Evolutionary conservation across 768 basidiomycete species (phyloP), one percentile per base, ranked within the genome.

Genomic region (Amanita thiersii): DNA sequence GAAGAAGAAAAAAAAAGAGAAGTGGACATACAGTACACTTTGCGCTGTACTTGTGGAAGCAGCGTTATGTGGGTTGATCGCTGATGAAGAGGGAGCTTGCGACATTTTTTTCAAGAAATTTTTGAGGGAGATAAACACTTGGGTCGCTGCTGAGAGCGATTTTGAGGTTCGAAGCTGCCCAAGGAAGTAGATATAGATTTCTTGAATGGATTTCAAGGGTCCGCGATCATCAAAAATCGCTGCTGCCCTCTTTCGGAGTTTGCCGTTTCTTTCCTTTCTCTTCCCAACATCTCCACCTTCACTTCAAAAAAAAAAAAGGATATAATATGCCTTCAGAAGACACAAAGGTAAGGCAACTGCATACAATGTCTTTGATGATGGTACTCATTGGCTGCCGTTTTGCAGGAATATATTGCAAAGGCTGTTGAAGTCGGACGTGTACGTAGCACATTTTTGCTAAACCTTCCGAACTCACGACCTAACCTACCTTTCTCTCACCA

Each of bases 301-400:
- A 44, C 26, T 24, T 41, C 8, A 43, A 40, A 29, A 50, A 41
- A 50, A 52, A 54, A 52, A 48, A 45, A 30, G 17, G 18, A 49
- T n/a, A n/a, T n/a, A 58, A 37, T 25, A 90, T 90, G 87, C 85
- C 86, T 54, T 90, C 86, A 41, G 89, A 92, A 68, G 89, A 92
- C 58, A 88, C 86, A 62, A 90, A 86, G 65, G 89, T 91, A 28
- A 15, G 65, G 48, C 11, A 1, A 20, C 31, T 14, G 25, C 29
- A 20, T 38, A n/a, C 21, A 30, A 14, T 43, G 15, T 23, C 5
- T 44, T 12, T 23, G 18, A 29, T 5, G 37, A 7, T 5, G 1
- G 31, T 33, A 15, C 21, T 34, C 2, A 31, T 15, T 25, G 31
- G 6, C 23, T 18, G 15, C 10, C 18, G 5, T 47, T 11, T 37